Percentiles rank a stretch among this genome's conserved stretches.
phyloP scores from a whole-genome alignment of 2,329 filamentous ascomycete genomes.

The Neospermospora avenae region DNA sequence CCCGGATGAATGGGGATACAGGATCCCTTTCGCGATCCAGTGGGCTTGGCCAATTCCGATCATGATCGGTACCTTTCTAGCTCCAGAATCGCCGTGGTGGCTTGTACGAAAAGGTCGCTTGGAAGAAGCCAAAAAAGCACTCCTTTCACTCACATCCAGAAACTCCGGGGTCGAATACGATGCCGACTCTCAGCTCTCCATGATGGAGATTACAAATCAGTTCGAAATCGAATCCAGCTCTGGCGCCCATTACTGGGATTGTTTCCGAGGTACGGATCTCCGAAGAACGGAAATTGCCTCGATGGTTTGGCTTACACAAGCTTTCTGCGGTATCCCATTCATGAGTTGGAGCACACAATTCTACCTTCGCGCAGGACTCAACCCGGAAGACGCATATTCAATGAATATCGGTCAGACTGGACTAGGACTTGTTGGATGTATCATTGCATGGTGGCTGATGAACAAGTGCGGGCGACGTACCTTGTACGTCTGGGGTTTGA shows the following conservation, averaged over 20 bases:
- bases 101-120: constrained; percentile 43
- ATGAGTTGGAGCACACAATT: constrained; percentile 4
- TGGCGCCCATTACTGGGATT: not conserved
- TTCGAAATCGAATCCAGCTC: constrained; percentile 1
- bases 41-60: constrained; percentile 48
- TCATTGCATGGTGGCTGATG: constrained; percentile 1
- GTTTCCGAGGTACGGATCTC: not conserved
- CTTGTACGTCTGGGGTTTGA: not conserved
- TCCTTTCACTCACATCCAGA: constrained; percentile 36
- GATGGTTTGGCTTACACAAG: constrained; percentile 1
- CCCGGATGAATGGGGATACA: constrained; percentile 37
- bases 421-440: not conserved
- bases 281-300: not conserved
- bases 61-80: constrained; percentile 42
- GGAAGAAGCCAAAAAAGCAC: constrained; percentile 42
- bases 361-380: not conserved
- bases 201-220: constrained; percentile 1
- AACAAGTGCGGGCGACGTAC: not conserved
- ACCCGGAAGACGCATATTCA: not conserved
- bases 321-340: not conserved
- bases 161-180: constrained; percentile 4
- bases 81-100: constrained; percentile 49
- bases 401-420: not conserved
- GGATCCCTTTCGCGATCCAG: constrained; percentile 38
- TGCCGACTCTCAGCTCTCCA: not conserved